Percentiles rank a stretch among this genome's conserved stretches.
Conservation (phyloP, 2,329 filamentous ascomycete species). For the Ascochyta lentis region DNA sequence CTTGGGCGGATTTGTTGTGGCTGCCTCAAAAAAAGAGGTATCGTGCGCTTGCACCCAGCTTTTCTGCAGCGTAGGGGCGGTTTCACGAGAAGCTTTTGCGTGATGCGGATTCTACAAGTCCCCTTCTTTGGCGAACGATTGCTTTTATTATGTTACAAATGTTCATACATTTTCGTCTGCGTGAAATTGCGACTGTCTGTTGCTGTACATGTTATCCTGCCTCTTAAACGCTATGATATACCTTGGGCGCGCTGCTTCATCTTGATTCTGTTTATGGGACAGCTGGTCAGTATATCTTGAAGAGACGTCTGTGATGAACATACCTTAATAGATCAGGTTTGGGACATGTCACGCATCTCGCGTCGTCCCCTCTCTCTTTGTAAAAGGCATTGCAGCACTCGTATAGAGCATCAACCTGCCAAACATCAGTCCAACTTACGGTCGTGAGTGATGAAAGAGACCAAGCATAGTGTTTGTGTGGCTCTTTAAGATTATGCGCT, state of each 20-base stretch:
- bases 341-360: conserved; percentile 82
- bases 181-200: neutral
- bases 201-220: neutral
- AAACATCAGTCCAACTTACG: conserved; percentile 19
- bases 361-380: conserved; percentile 75
- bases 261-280: conserved; percentile 64
- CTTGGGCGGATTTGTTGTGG: neutral
- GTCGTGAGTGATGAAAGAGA: neutral
- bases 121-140: no score
- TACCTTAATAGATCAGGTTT: conserved; percentile 75
- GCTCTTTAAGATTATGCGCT: neutral
- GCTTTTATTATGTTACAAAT: no score
- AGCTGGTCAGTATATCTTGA: conserved; percentile 18
- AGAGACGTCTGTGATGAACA: neutral
- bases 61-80: neutral
- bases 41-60: neutral
- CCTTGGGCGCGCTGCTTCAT: conserved; percentile 74
- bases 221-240: conserved; percentile 7
- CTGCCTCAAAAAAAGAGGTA: neutral
- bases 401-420: conserved; percentile 83
- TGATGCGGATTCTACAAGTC: no score
- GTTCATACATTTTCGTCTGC: no score
- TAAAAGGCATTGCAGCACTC: conserved; percentile 94
- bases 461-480: neutral
- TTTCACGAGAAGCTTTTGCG: no score